Conservation (phyloP, 2,329 filamentous ascomycete genomes). For the Exophiala oligosperma region DNA sequence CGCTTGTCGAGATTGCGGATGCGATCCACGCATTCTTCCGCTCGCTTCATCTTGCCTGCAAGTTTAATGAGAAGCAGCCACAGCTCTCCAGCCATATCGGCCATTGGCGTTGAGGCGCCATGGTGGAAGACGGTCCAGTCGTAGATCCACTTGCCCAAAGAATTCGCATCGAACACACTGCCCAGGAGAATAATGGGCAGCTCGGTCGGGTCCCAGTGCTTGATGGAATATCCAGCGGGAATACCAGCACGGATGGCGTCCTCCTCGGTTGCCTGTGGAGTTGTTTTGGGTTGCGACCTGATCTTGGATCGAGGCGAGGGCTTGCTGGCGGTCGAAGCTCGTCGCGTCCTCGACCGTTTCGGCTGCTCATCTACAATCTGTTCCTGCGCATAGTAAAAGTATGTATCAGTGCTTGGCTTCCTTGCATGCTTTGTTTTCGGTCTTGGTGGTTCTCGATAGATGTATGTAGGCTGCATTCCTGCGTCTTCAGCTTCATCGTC, state of each 20-base stretch:
- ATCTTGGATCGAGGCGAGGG: slow-evolving; percentile 45
- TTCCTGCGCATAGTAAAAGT: slow-evolving; percentile 55
- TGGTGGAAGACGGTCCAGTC: slow-evolving; percentile 97
- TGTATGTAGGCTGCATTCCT: slow-evolving; percentile 48
- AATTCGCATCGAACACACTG: slow-evolving; percentile 96
- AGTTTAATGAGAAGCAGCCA: slow-evolving; percentile 95
- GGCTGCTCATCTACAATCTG: slow-evolving; percentile 58
- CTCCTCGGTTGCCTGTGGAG: slow-evolving; percentile 61
- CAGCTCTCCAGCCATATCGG: slow-evolving; percentile 88
- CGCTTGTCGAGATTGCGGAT: slow-evolving; percentile 72
- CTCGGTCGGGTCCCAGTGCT: slow-evolving; percentile 97
- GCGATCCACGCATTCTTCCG: slow-evolving; percentile 72
- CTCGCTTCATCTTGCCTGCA: slow-evolving; percentile 88
- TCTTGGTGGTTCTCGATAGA: slow-evolving; percentile 43
- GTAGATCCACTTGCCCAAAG: slow-evolving; percentile 97
- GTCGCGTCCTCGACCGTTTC: slow-evolving; percentile 50
- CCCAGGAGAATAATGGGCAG: slow-evolving; percentile 91
- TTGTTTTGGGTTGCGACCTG: slow-evolving; percentile 34
- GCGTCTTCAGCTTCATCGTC: slow-evolving; percentile 56
- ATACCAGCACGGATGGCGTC: slow-evolving; percentile 67
- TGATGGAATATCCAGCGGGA: slow-evolving; percentile 85
- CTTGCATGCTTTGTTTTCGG: slow-evolving; percentile 46
- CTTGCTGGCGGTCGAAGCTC: slow-evolving; percentile 53
- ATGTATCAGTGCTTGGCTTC: slow-evolving; percentile 49
- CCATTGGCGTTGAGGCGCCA: slow-evolving; percentile 76